These are phyloP conservation scores for Hamigera avellanea DNA, from an alignment of 495 filamentous ascomycete species.

Conservation along the genomic window DNA sequence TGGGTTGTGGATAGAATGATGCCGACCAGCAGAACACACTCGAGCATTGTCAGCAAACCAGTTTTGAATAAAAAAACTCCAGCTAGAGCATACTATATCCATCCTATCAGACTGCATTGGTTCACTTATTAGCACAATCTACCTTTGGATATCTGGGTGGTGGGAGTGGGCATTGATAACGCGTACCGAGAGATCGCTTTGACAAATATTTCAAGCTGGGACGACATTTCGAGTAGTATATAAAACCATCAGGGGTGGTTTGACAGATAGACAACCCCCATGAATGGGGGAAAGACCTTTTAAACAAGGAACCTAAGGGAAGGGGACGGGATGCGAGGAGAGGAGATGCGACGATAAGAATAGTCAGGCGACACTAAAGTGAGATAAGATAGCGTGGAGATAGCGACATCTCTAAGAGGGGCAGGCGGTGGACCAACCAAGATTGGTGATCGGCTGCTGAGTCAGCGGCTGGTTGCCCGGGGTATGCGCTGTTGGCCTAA, in stretches of 20 bases:
- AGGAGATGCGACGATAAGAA: no score
- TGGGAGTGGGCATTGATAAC: no score
- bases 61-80: neutral
- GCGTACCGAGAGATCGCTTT: slow-evolving; percentile 34
- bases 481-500: slow-evolving; percentile 31
- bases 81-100: slow-evolving; percentile 28
- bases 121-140: neutral
- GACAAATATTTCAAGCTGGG: slow-evolving; percentile 25
- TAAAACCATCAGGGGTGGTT: no score
- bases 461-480: slow-evolving; percentile 29
- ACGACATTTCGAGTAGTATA: slow-evolving; percentile 7
- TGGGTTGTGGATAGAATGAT: slow-evolving; percentile 86
- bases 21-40: slow-evolving; percentile 66
- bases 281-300: no score
- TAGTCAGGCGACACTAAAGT: slow-evolving; percentile 1
- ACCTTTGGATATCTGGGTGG: neutral
- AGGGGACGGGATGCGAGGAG: no score
- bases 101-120: slow-evolving; percentile 25
- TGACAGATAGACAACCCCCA: no score
- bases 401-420: neutral
- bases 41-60: slow-evolving; percentile 2
- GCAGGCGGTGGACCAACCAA: no score
- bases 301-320: no score
- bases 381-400: slow-evolving; percentile 8
- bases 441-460: no score